Percentiles rank a stretch among this genome's conserved stretches.
Conservation (phyloP, 2,329 filamentous ascomycete species). For the Colletotrichum cuscutae region DNA sequence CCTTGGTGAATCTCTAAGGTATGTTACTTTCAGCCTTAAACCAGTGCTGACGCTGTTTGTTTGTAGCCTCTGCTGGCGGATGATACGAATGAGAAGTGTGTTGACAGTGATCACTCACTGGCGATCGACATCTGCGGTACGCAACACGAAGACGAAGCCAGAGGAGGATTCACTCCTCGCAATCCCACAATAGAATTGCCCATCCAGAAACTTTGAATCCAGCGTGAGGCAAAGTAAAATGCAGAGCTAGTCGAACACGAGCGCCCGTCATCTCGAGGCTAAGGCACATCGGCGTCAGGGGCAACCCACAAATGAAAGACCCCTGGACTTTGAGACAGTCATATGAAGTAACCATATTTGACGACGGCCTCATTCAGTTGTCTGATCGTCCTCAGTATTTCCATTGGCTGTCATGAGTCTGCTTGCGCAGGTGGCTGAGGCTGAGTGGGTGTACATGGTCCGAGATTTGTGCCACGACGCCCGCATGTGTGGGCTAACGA, state of each 20-base stretch:
- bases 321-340: neutral
- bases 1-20: neutral
- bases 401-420: neutral
- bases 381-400: neutral
- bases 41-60: neutral
- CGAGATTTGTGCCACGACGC: slow-evolving; percentile 10
- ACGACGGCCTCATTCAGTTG: neutral
- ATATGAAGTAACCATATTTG: neutral
- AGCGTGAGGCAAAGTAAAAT: too few relatives aligned
- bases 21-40: neutral
- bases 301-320: neutral
- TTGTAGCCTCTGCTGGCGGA: neutral
- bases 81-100: neutral
- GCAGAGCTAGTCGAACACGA: neutral
- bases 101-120: neutral
- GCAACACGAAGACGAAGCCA: neutral
- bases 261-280: neutral
- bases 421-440: neutral
- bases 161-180: neutral
- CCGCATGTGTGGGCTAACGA: neutral
- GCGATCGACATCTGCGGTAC: neutral
- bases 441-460: neutral
- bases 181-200: neutral
- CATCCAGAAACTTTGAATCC: too few relatives aligned
- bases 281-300: too few relatives aligned